phyloP scores from a whole-genome alignment of 2,329 filamentous ascomycete genomes.

The Dactylellina leptospora region DNA sequence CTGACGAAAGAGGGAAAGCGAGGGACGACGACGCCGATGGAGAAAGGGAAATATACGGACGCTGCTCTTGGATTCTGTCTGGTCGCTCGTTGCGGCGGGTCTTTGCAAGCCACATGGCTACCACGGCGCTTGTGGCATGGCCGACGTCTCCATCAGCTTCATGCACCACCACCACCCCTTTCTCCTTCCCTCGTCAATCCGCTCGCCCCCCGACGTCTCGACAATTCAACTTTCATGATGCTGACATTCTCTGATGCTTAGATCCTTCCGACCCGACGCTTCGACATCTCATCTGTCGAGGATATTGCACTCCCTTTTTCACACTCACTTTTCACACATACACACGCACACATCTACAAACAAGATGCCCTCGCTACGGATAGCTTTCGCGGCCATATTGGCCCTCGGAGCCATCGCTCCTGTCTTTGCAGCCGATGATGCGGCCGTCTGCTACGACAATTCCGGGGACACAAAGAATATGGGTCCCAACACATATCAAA shows the following conservation, averaged over 20 bases:
- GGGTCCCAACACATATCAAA: conserved; percentile 48
- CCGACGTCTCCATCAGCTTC: neutral
- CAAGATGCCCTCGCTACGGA: conserved; percentile 44
- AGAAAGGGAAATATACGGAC: neutral
- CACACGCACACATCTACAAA: neutral
- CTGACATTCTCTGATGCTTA: neutral
- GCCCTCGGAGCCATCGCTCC: conserved; percentile 34
- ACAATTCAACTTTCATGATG: neutral
- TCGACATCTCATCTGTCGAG: conserved; percentile 25
- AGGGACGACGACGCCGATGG: too few relatives aligned
- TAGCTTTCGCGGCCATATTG: conserved; percentile 25
- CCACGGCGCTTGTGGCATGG: conserved; percentile 1
- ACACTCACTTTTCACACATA: neutral
- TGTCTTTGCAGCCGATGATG: conserved; percentile 6
- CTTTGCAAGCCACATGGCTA: conserved; percentile 14
- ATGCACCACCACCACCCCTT: neutral
- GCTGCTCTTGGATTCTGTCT: too few relatives aligned
- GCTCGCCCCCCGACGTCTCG: neutral
- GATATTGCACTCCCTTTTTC: neutral
- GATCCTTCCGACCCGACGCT: neutral
- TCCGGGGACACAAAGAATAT: conserved; percentile 27
- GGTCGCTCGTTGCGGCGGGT: neutral
- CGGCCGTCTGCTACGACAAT: conserved; percentile 29
- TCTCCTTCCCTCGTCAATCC: neutral
- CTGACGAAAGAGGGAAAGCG: neutral